phyloP scores from a whole-genome alignment of 176 grass and related monocot species.

The Cenchrus purpureus region DNA sequence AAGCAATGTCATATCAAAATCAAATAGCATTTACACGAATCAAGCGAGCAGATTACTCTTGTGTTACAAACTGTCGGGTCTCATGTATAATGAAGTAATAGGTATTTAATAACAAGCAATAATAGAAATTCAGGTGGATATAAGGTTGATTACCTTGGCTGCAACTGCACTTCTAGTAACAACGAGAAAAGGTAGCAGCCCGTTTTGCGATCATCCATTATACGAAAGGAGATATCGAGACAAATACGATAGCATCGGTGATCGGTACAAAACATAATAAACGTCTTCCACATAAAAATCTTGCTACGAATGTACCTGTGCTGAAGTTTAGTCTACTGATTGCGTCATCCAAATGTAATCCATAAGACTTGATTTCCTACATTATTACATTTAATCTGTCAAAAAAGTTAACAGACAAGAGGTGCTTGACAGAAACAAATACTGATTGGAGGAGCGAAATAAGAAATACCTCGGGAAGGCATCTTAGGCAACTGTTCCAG shows the following conservation, averaged over 20 bases:
- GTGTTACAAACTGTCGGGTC: background rate
- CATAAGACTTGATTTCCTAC: background rate
- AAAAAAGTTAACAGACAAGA: background rate
- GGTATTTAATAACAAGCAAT: background rate
- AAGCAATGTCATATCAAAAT: background rate
- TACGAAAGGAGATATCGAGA: background rate
- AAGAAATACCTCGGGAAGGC: background rate
- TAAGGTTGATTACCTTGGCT: background rate
- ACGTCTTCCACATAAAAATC: background rate
- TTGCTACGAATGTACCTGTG: background rate
- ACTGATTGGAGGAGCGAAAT: background rate
- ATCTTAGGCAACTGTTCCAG: background rate
- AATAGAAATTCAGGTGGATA: background rate
- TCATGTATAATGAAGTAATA: background rate
- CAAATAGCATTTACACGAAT: background rate
- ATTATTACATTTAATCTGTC: background rate
- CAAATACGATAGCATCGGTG: background rate
- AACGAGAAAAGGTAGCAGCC: background rate
- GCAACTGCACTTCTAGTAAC: background rate
- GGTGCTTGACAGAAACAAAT: background rate
- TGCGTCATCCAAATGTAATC: background rate
- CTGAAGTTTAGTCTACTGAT: background rate
- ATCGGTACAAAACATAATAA: background rate
- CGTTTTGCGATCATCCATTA: background rate
- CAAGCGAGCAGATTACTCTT: too few species aligned